phyloP scores from a whole-genome alignment of 345 rosid genomes.

The Carallia brachiata region DNA sequence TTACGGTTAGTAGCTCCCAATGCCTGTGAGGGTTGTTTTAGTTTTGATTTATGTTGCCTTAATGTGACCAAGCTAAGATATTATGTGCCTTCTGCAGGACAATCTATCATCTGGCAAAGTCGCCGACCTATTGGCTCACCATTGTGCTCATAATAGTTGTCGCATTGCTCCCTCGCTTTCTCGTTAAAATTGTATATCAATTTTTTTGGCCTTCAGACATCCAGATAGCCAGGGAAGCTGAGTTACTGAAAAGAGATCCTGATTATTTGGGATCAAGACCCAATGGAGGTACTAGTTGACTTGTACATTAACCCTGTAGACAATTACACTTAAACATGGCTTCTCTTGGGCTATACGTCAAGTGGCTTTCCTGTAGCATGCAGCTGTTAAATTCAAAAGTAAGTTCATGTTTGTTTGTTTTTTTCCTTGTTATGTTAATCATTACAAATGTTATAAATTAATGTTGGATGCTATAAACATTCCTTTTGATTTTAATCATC shows the following conservation, averaged over 20 bases:
- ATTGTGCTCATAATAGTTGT: constrained; percentile 50
- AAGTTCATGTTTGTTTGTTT: constrained; percentile 8
- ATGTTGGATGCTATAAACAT: background rate
- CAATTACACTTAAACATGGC: constrained; percentile 6
- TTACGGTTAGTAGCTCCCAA: constrained; percentile 47
- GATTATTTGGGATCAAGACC: constrained; percentile 29
- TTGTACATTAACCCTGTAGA: constrained; percentile 28
- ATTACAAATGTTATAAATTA: background rate
- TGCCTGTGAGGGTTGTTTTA: background rate
- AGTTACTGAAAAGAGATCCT: constrained; percentile 38
- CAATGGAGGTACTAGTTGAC: constrained; percentile 40
- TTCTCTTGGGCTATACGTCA: background rate
- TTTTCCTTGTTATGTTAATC: background rate
- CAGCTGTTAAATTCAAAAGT: constrained; percentile 24
- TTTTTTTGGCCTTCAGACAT: constrained; percentile 71
- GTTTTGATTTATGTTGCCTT: background rate
- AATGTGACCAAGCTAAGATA: no score
- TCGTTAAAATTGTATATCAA: constrained; percentile 56
- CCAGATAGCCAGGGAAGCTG: constrained; percentile 73
- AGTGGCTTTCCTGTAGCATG: constrained; percentile 28
- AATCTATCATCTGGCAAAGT: constrained; percentile 54
- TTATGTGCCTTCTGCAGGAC: constrained; percentile 48
- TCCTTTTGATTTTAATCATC: background rate
- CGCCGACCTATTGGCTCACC: constrained; percentile 72
- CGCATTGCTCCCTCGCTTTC: constrained; percentile 68